Evolutionary conservation across 768 basidiomycete genomes (phyloP).

Genomic region (Galerina sulciceps): DNA sequence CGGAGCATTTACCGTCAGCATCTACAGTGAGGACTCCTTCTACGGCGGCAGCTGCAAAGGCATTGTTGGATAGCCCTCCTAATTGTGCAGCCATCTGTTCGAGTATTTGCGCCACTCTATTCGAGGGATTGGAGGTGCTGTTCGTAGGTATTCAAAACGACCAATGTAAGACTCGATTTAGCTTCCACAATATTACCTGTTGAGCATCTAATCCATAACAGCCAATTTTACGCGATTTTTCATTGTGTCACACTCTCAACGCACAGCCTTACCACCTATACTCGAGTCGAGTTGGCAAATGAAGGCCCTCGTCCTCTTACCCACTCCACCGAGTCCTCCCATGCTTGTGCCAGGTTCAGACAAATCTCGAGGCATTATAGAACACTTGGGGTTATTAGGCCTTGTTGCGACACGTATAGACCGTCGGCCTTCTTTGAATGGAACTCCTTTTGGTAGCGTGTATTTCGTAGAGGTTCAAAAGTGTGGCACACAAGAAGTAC

Average conservation of each 20-base stretch:
- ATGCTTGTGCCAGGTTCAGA: constrained; percentile 4
- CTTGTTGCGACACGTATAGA: constrained; percentile 59
- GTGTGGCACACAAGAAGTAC: constrained; percentile 7
- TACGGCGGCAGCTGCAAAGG: constrained; percentile 72
- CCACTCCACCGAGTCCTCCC: constrained; percentile 12
- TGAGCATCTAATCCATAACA: constrained; percentile 26
- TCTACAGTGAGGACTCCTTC: constrained; percentile 63
- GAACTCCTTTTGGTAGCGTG: constrained; percentile 54
- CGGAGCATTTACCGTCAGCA: constrained; percentile 54
- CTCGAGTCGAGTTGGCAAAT: constrained; percentile 13
- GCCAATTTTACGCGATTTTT: constrained; percentile 77
- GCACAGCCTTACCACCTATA: constrained; percentile 21
- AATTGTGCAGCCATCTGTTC: constrained; percentile 80
- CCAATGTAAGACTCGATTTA: constrained; percentile 38
- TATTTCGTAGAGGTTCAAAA: constrained; percentile 68
- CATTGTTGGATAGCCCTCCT: constrained; percentile 42
- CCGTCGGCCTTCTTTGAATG: constrained; percentile 57
- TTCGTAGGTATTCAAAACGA: constrained; percentile 68
- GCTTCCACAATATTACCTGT: neutral
- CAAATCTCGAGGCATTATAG: constrained; percentile 24
- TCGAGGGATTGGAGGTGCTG: constrained; percentile 65
- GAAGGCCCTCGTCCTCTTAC: constrained; percentile 38
- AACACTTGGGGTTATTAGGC: constrained; percentile 39
- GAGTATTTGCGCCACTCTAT: constrained; percentile 59
- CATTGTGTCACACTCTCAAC: constrained; percentile 47